Base-by-base conservation (phyloP, 2,329 filamentous ascomycete genomes). In the Stagonosporopsis cucurbitacearum region DNA sequence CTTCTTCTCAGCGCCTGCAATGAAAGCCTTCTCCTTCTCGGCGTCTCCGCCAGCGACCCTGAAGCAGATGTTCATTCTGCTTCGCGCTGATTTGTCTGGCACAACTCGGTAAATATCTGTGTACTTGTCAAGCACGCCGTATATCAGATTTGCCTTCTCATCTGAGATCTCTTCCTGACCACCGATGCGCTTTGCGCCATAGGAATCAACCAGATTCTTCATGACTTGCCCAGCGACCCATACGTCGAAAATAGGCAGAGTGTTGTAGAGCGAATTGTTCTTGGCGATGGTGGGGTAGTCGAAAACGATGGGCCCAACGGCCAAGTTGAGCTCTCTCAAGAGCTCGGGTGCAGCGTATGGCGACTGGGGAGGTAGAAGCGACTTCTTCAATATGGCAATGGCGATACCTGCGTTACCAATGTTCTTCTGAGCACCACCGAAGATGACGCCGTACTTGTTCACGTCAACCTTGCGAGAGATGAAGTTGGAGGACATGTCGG, bases 251-350 rank as follows among this genome's bases (percentile, higher is more conserved):
- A 98, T 96, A 69, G 91, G 93, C 11, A 98, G 80, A 0, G 94
- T 98, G 78, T 98, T 98, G 81, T 98, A 98, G 25, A 98, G 83
- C 66, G 90, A 95, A 80, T 96, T 95, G 79, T 96, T 96, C 82
- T 96, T 96, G 36, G 90, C 88, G 63, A 95, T 89, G 0, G 86
- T 92, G 59, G 92, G 88, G 71, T 94, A 98, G 62, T 91, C 86
- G 43, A 98, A 80, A 39, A 97, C 85, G 17, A 91, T 85, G 2
- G 94, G 92, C 0, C 88, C 87, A 36, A 95, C 84, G 1, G 90
- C 86, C n/a, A 96, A 80, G 19, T 85, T 86, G 9, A 97, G 84
- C 57, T 87, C 82, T 56, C 92, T 84, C 70, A 97, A 79, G 43
- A 96, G 80, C 5, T 83, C 79, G 1, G 90, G 80, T 7, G 87